Conservation (phyloP, 495 filamentous ascomycete genomes). For the Penicillium macrosclerotiorum region DNA sequence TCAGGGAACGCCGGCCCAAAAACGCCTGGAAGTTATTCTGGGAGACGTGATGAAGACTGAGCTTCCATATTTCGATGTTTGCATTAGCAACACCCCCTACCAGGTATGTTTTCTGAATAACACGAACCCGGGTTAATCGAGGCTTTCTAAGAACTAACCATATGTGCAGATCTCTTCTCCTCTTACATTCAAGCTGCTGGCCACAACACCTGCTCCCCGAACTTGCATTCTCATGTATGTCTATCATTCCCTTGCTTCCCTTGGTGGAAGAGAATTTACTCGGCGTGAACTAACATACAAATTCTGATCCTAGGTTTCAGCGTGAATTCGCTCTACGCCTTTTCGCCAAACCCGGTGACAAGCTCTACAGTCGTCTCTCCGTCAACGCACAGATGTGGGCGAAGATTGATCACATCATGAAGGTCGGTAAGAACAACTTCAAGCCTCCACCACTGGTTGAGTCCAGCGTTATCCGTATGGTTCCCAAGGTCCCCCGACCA, state of each 20-base stretch:
- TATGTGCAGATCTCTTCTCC: conserved; percentile 74
- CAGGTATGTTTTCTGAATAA: conserved; percentile 42
- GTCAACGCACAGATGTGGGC: conserved; percentile 97
- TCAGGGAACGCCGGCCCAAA: conserved; percentile 77
- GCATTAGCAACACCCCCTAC: conserved; percentile 93
- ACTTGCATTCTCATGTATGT: conserved; percentile 79
- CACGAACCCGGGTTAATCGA: background rate
- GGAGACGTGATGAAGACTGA: conserved; percentile 94
- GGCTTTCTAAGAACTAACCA: background rate
- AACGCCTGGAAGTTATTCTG: conserved; percentile 77
- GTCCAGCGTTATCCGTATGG: conserved; percentile 73
- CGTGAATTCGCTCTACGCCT: conserved; percentile 76
- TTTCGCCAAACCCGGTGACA: conserved; percentile 73
- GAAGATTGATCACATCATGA: conserved; percentile 82
- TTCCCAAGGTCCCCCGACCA: conserved; percentile 77
- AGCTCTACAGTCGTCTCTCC: conserved; percentile 80
- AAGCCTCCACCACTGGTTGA: conserved; percentile 91
- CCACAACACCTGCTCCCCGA: conserved; percentile 71
- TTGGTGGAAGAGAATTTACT: background rate
- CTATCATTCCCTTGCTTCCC: conserved; percentile 19
- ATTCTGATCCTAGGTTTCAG: conserved; percentile 39
- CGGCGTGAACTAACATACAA: conserved; percentile 9
- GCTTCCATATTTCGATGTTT: conserved; percentile 83
- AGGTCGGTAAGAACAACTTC: conserved; percentile 93
- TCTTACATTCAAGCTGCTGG: conserved; percentile 84